phyloP scores from a whole-genome alignment of 352 stramenopile species.

The Phytophthora hibernalis region DNA sequence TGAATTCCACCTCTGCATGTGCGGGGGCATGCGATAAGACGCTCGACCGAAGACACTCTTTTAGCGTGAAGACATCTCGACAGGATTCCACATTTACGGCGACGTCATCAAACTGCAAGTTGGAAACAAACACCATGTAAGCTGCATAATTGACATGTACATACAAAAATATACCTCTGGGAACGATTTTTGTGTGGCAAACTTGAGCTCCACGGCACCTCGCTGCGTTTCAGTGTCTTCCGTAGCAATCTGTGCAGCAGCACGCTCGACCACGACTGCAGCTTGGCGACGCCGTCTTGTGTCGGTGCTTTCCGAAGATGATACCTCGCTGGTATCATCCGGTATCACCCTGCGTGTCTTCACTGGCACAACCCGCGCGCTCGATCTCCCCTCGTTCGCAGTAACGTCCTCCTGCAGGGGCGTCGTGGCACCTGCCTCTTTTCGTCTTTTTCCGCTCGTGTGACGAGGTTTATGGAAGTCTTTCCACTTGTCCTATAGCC shows the following conservation, averaged over 20 bases:
- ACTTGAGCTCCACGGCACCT: slow-evolving; percentile 25
- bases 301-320: neutral
- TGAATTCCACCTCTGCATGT: slow-evolving; percentile 24
- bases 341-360: neutral
- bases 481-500: slow-evolving; percentile 57
- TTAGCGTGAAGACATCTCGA: slow-evolving; percentile 28
- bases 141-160: neutral
- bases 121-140: too few species aligned
- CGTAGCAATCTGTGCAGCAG: neutral
- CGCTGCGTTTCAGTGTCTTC: neutral
- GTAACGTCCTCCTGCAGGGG: neutral
- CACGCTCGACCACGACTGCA: neutral
- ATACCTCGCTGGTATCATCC: slow-evolving; percentile 3
- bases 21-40: slow-evolving; percentile 18
- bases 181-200: slow-evolving; percentile 39
- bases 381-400: neutral
- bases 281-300: neutral
- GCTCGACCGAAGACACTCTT: slow-evolving; percentile 23
- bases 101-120: slow-evolving; percentile 27
- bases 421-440: neutral
- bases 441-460: slow-evolving; percentile 16
- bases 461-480: slow-evolving; percentile 25
- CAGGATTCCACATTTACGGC: slow-evolving; percentile 28
- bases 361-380: neutral
- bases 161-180: slow-evolving; percentile 34